A percentile compares a stretch with the other conserved stretches of the same genome.
phyloP scores from a whole-genome alignment of 176 grass and related monocot species.

The Oryza officinalis region DNA sequence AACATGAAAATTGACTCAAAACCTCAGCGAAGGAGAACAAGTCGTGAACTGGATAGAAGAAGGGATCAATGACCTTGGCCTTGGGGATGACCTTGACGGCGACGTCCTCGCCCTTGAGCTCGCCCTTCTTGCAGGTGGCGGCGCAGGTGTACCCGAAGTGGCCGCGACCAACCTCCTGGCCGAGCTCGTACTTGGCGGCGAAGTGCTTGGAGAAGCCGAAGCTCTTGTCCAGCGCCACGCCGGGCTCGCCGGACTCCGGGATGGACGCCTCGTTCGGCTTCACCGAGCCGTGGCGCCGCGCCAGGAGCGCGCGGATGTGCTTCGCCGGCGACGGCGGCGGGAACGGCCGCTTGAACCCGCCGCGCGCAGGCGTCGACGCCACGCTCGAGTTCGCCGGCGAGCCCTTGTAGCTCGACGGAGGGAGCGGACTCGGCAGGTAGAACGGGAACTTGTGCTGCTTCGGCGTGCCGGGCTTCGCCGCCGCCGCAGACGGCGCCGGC shows the following conservation, averaged over 20 bases:
- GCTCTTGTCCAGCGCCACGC: slow-evolving; percentile 65
- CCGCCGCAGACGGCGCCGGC: background rate
- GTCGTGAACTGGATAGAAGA: background rate
- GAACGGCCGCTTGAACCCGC: slow-evolving; percentile 45
- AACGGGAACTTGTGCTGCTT: slow-evolving; percentile 64
- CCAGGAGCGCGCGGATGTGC: slow-evolving; percentile 78
- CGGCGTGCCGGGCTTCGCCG: slow-evolving; percentile 43
- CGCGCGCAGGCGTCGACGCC: slow-evolving; percentile 28
- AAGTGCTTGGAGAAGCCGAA: slow-evolving; percentile 81
- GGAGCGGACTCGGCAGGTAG: slow-evolving; percentile 68
- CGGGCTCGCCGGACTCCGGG: slow-evolving; percentile 60
- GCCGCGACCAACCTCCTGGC: slow-evolving; percentile 68
- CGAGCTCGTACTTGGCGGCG: slow-evolving; percentile 71
- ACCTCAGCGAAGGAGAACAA: background rate
- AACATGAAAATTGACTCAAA: slow-evolving; percentile 17
- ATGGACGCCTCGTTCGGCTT: slow-evolving; percentile 76
- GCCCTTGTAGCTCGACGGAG: slow-evolving; percentile 47
- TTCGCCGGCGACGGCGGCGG: slow-evolving; percentile 77
- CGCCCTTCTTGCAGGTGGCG: slow-evolving; percentile 76
- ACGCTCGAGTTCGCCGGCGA: slow-evolving; percentile 58
- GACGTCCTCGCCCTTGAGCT: slow-evolving; percentile 78
- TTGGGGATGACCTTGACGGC: slow-evolving; percentile 90
- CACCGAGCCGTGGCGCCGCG: slow-evolving; percentile 67
- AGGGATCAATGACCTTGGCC: slow-evolving; percentile 52
- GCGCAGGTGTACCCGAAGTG: slow-evolving; percentile 87